Percentiles rank a stretch among this genome's conserved stretches.
Evolutionary conservation across 2,329 filamentous ascomycete genomes (phyloP).

Genomic region (Apiospora hydei): DNA sequence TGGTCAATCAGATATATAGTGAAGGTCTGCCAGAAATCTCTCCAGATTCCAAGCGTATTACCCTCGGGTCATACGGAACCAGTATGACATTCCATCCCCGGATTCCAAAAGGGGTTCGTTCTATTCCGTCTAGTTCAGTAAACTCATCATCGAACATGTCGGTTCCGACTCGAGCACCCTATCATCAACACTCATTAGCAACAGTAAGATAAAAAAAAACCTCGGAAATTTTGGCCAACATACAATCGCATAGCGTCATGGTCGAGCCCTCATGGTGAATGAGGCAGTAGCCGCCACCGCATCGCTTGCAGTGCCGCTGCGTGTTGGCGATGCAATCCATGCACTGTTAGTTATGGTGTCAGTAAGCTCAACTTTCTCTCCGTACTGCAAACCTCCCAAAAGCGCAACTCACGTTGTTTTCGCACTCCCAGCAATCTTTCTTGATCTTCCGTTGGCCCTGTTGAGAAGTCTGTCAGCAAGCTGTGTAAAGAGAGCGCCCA

Average conservation of each 20-base stretch:
- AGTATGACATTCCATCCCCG: not conserved
- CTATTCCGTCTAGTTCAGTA: not conserved
- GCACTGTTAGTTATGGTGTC: conserved; percentile 60
- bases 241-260: conserved; percentile 62
- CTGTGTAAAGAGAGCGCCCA: not conserved
- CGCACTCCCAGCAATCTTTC: conserved; percentile 84
- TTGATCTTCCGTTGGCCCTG: conserved; percentile 64
- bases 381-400: no score
- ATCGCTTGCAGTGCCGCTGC: conserved; percentile 75
- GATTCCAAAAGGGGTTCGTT: not conserved
- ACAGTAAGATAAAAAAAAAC: not conserved
- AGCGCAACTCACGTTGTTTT: conserved; percentile 68
- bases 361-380: conserved; percentile 25
- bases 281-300: conserved; percentile 82
- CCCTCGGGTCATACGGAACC: not conserved
- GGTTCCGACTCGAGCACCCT: conserved; percentile 10
- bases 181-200: not conserved
- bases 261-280: conserved; percentile 85
- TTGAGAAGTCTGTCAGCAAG: conserved; percentile 24
- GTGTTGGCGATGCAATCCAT: conserved; percentile 75
- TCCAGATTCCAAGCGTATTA: not conserved
- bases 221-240: conserved; percentile 26
- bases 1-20: not conserved
- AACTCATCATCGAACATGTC: not conserved
- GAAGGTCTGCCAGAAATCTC: not conserved